These are phyloP conservation scores for Erysimum cheiranthoides DNA, from an alignment of 345 rosid species.

Conservation along the genomic window DNA sequence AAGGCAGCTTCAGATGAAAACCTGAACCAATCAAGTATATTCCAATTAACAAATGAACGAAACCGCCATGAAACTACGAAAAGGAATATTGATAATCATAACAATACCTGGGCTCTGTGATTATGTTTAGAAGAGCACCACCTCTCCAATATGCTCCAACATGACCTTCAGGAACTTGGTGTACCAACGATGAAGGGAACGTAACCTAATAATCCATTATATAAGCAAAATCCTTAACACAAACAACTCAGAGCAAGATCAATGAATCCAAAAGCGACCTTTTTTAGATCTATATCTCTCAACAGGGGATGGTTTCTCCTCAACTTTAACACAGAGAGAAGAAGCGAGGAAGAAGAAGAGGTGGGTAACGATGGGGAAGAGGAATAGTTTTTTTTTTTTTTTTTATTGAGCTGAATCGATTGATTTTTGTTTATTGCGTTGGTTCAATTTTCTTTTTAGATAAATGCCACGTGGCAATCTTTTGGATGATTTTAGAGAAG, in stretches of 20 bases:
- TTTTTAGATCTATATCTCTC: background rate
- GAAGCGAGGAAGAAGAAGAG: too few relatives aligned
- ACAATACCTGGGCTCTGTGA: conserved; percentile 73
- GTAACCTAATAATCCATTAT: conserved; percentile 50
- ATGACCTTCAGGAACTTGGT: conserved; percentile 95
- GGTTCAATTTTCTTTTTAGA: too few relatives aligned
- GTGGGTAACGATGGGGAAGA: too few relatives aligned
- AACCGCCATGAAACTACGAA: background rate
- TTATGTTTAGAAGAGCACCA: conserved; percentile 73
- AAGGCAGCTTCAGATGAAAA: too few relatives aligned
- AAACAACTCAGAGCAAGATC: background rate
- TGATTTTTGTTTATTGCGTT: too few relatives aligned
- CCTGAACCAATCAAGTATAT: conserved; percentile 50
- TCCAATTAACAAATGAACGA: conserved; percentile 11
- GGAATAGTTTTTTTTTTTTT: too few relatives aligned
- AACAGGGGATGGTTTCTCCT: too few relatives aligned
- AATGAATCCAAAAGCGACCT: background rate
- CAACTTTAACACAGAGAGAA: too few relatives aligned
- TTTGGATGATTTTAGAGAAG: too few relatives aligned
- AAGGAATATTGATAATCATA: background rate
- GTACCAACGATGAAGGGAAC: conserved; percentile 65
- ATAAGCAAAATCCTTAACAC: too few relatives aligned
- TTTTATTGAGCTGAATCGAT: too few relatives aligned
- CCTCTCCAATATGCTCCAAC: conserved; percentile 98
- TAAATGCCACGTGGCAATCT: too few relatives aligned